Percentiles rank a stretch among this genome's conserved stretches.
Conservation (phyloP, 2,329 filamentous ascomycete genomes). For the Fusarium dlaminii region DNA sequence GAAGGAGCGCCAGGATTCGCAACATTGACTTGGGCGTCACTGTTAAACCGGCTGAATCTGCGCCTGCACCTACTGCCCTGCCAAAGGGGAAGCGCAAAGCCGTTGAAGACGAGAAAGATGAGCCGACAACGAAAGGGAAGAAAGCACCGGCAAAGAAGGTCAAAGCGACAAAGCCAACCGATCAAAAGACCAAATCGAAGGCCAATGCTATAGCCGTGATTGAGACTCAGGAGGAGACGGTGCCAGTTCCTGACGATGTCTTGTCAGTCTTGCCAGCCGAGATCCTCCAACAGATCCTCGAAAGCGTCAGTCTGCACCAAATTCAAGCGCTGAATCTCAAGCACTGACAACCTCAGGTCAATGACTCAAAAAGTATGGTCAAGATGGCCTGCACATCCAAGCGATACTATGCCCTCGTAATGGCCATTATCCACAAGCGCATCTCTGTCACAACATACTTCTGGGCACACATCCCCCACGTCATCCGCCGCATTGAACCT, state of each 20-base stretch:
- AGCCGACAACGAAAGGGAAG: not conserved
- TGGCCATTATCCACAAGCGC: not conserved
- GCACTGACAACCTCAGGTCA: not conserved
- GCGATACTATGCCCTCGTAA: not conserved
- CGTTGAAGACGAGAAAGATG: not conserved
- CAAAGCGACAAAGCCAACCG: rapidly evolving
- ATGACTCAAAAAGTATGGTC: not conserved
- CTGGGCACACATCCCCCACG: not conserved
- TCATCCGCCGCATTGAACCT: not conserved
- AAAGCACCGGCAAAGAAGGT: not conserved
- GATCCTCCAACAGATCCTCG: not conserved
- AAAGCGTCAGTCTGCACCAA: not conserved
- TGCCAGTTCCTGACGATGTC: not conserved
- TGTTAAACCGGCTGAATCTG: not conserved
- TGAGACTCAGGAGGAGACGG: no score
- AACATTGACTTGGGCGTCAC: not conserved
- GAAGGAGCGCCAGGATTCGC: not conserved
- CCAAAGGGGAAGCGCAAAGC: not conserved
- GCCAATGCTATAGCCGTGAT: rapidly evolving
- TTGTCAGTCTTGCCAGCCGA: conserved; percentile 2
- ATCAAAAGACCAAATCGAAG: rapidly evolving
- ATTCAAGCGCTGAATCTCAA: rapidly evolving
- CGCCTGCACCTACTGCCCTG: not conserved
- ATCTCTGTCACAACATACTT: not conserved
- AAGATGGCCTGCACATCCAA: conserved; percentile 6